phyloP scores from a whole-genome alignment of 257 asterid species.

The Ballota nigra region DNA sequence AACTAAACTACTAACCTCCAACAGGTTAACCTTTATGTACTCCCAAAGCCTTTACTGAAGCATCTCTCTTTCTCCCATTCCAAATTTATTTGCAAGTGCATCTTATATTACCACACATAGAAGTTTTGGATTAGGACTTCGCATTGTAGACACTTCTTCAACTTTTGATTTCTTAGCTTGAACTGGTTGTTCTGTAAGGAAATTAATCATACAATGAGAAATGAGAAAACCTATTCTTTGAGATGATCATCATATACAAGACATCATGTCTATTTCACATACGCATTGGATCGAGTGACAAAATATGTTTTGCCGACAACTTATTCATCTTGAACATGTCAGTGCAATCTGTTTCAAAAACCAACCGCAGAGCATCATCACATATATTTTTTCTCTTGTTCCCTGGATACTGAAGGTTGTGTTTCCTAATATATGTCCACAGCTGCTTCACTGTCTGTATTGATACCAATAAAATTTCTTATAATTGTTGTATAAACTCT shows the following conservation, averaged over 20 bases:
- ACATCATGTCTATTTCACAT: conserved; percentile 24
- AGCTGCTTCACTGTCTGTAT: conserved; percentile 65
- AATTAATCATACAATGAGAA: background rate
- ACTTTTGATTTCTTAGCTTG: conserved; percentile 53
- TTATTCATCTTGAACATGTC: conserved; percentile 96
- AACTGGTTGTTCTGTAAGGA: conserved; percentile 43
- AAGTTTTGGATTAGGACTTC: conserved; percentile 25
- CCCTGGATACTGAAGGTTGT: conserved; percentile 78
- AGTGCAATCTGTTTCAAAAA: conserved; percentile 70
- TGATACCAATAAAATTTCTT: conserved; percentile 10
- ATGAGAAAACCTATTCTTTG: background rate
- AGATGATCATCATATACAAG: background rate
- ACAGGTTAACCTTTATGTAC: conserved; percentile 62
- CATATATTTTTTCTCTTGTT: conserved; percentile 76
- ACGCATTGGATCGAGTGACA: conserved; percentile 62
- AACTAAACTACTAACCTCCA: conserved; percentile 45
- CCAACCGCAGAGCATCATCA: conserved; percentile 63
- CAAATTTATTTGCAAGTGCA: conserved; percentile 55
- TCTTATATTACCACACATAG: conserved; percentile 49
- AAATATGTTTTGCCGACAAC: conserved; percentile 77
- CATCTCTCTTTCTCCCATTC: conserved; percentile 52
- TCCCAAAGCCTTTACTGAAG: conserved; percentile 65
- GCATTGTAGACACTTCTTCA: conserved; percentile 36
- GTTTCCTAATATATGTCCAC: conserved; percentile 74
- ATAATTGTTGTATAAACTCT: no score